Evolutionary conservation across 2,329 filamentous ascomycete species (phyloP).

Genomic region (Cercospora janseana): DNA sequence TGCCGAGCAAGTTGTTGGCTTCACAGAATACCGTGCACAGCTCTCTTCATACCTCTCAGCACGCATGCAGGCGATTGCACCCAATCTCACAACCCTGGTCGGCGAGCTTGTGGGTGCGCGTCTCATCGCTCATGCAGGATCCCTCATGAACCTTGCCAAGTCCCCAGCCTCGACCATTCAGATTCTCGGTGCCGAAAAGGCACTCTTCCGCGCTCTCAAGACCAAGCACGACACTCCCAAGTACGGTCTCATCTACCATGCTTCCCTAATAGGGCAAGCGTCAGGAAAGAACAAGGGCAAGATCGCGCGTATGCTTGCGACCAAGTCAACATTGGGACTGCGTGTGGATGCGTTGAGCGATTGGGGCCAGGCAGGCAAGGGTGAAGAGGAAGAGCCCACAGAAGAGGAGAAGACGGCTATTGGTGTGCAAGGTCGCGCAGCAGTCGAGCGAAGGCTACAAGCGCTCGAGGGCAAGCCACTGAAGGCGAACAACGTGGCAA

Average conservation of each 20-base stretch:
- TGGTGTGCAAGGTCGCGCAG: constrained; percentile 68
- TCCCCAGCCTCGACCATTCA: constrained; percentile 93
- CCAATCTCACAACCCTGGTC: constrained; percentile 89
- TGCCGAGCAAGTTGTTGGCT: constrained; percentile 88
- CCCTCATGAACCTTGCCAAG: constrained; percentile 92
- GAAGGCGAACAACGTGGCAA: constrained; percentile 69
- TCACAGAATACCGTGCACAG: constrained; percentile 85
- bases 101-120: constrained; percentile 92
- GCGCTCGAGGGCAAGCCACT: constrained; percentile 87
- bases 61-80: constrained; percentile 95
- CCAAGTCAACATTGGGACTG: constrained; percentile 88
- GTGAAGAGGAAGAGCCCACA: constrained; percentile 60
- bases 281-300: constrained; percentile 99
- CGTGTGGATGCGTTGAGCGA: constrained; percentile 87
- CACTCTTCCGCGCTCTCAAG: constrained; percentile 95
- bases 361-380: constrained; percentile 67
- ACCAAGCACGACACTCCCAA: constrained; percentile 99
- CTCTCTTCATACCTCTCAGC: constrained; percentile 85
- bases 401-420: constrained; percentile 86
- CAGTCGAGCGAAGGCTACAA: constrained; percentile 73
- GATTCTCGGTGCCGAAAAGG: constrained; percentile 98
- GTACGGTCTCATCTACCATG: constrained; percentile 92
- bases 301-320: constrained; percentile 92
- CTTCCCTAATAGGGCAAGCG: constrained; percentile 91
- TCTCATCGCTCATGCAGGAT: constrained; percentile 91